Evolutionary conservation across 768 basidiomycete genomes (phyloP).

Genomic region (Trametes cubensis): DNA sequence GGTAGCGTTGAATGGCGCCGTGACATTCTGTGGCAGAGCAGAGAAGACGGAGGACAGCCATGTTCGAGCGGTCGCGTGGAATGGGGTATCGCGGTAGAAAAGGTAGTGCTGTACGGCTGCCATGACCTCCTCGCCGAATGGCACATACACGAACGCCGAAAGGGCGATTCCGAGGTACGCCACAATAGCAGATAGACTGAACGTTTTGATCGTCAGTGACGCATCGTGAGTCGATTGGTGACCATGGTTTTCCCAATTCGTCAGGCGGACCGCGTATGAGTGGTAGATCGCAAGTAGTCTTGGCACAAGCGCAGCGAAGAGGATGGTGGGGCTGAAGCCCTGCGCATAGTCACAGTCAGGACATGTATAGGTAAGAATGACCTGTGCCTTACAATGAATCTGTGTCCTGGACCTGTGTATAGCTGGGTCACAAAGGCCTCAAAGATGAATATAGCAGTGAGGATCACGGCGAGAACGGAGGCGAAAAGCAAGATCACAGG

Average conservation of each 20-base stretch:
- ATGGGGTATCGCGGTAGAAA: constrained; percentile 26
- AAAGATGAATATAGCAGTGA: constrained; percentile 83
- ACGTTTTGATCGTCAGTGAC: constrained; percentile 88
- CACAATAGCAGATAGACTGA: constrained; percentile 84
- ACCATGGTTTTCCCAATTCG: constrained; percentile 90
- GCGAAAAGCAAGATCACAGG: constrained; percentile 79
- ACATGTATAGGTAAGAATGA: neutral
- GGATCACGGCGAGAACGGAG: constrained; percentile 62
- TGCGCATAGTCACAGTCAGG: constrained; percentile 32
- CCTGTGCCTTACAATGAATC: constrained; percentile 62
- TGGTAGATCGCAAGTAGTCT: constrained; percentile 77
- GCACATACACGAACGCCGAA: constrained; percentile 95
- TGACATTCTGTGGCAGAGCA: constrained; percentile 28
- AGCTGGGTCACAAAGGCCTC: constrained; percentile 90
- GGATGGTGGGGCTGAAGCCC: constrained; percentile 80
- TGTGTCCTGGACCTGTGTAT: constrained; percentile 85
- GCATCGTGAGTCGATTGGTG: constrained; percentile 76
- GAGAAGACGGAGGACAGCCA: constrained; percentile 26
- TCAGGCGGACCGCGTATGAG: constrained; percentile 64
- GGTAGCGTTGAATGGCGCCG: constrained; percentile 31
- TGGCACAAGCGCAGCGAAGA: constrained; percentile 83
- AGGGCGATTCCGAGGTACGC: constrained; percentile 91
- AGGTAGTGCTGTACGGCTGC: constrained; percentile 42
- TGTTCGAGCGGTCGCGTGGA: constrained; percentile 12
- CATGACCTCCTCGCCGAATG: constrained; percentile 89